Percentiles rank a stretch among this genome's conserved stretches.
These are phyloP conservation scores for Piromyces sp. DNA, from an alignment of 192 early-diverging fungal genomes.

Conservation along the genomic window DNA sequence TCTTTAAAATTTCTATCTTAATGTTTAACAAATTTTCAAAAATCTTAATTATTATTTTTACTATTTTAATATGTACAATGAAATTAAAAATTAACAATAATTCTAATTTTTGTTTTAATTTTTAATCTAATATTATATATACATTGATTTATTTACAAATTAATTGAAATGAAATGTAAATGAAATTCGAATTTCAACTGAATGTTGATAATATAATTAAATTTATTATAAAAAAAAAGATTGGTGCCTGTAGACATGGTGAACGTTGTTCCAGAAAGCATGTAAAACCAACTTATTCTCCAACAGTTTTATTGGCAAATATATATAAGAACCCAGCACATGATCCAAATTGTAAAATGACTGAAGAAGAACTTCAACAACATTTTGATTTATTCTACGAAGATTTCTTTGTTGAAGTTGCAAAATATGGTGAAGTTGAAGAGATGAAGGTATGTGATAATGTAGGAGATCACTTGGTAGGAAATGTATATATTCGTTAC, in stretches of 20 bases:
- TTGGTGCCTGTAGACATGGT: conserved; percentile 93
- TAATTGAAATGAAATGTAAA: too few relatives aligned
- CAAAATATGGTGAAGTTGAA: conserved; percentile 90
- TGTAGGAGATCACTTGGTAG: conserved; percentile 86
- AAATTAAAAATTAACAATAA: too few relatives aligned
- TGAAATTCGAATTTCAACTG: too few relatives aligned
- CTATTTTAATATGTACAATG: too few relatives aligned
- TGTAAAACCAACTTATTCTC: conserved; percentile 87
- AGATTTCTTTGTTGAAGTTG: conserved; percentile 87
- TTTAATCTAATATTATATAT: too few relatives aligned
- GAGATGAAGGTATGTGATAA: conserved; percentile 97
- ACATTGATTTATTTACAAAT: too few relatives aligned
- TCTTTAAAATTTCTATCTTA: too few relatives aligned
- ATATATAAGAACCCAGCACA: conserved; percentile 86
- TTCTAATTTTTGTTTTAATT: too few relatives aligned
- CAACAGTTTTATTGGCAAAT: conserved; percentile 84
- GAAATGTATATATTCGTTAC: conserved; percentile 80
- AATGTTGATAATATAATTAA: too few relatives aligned
- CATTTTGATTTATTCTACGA: conserved; percentile 94
- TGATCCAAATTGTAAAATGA: conserved; percentile 40
- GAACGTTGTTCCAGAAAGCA: conserved; percentile 94
- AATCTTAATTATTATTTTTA: too few relatives aligned
- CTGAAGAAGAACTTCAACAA: conserved; percentile 55
- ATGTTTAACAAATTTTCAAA: too few relatives aligned
- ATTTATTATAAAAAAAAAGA: conserved; percentile 33